Evolutionary conservation across 352 stramenopile genomes (phyloP), one percentile per base, ranked within the genome.

Genomic region (Halophytophthora polymorphica): DNA sequence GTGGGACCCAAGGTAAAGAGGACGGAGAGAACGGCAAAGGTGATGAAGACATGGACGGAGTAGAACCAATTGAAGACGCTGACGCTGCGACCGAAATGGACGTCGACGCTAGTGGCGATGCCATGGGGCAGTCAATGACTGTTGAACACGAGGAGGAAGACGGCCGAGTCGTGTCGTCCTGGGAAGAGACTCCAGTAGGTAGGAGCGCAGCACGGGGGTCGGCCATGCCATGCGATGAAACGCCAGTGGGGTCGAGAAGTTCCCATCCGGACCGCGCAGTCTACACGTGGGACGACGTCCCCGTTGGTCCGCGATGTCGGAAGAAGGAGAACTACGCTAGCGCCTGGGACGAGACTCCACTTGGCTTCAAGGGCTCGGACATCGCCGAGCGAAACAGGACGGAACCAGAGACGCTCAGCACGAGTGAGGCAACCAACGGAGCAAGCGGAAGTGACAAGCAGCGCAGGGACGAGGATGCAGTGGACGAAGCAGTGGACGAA

Each of bases 231-330:
- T 46, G 40, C 17, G 40, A 46, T 35, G 40, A 46, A 46, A 34
- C 23, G 13, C 25, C 48, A 48, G 17, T 55, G 15, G 48, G 37
- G 7, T 34, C 36, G 6, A 11, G 17, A 13, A 17, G 22, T 35
- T 25, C 10, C 35, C 46, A 21, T 18, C 43, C 13, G 46, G 22
- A 7, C 6, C 22, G 15, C 13, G 25, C 36, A 46, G 22, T 11
- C 0, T 19, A 17, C 18, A 10, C 41, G 18, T 58, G 50, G 50
- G 33, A 58, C 18, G 50, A 58, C 22, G 25, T 25, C 23, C 50
- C 50, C 36, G 31, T 50, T 3, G 40, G 50, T 25, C 18, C 42
- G 17, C 28, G 11, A 36, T 15, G 22, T 18, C 19, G 42, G 14
- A 48, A 19, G 22, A 35, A 44, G 18, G 25, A 19, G 3, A 18